Conservation (phyloP, 306 rosid genomes). For the Pachyrhizus erosus region DNA sequence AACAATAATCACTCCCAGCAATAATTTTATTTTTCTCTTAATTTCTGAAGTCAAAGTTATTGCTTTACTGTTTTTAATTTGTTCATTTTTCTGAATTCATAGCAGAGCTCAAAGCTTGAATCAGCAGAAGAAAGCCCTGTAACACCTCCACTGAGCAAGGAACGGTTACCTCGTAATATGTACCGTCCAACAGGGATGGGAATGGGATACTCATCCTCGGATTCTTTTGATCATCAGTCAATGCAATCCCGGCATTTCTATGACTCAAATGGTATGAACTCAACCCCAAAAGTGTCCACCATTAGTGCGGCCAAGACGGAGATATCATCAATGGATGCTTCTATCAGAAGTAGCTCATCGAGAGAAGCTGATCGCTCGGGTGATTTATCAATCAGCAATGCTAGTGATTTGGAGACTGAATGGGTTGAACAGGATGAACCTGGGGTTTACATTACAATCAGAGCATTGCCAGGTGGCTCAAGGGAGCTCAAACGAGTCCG, state of each 20-base stretch:
- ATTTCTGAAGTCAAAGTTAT: background rate
- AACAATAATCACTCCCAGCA: background rate
- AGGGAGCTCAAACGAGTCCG: conserved; percentile 66
- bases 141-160: conserved; percentile 57
- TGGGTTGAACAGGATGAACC: conserved; percentile 71
- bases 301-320: conserved; percentile 65
- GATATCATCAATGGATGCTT: conserved; percentile 65
- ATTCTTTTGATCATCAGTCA: conserved; percentile 57
- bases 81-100: conserved; percentile 11
- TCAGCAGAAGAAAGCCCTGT: conserved; percentile 61
- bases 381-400: conserved; percentile 63
- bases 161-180: conserved; percentile 57
- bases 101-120: conserved; percentile 61
- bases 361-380: conserved; percentile 63
- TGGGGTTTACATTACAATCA: conserved; percentile 64
- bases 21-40: background rate
- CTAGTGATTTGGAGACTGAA: conserved; percentile 61
- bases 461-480: conserved; percentile 64
- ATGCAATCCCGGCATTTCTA: conserved; percentile 55
- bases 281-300: conserved; percentile 64
- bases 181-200: conserved; percentile 60
- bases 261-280: conserved; percentile 49
- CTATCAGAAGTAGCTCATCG: conserved; percentile 63
- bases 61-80: background rate
- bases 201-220: conserved; percentile 66